phyloP scores from a whole-genome alignment of 2,329 filamentous ascomycete genomes.

The Scedosporium minutisporum region DNA sequence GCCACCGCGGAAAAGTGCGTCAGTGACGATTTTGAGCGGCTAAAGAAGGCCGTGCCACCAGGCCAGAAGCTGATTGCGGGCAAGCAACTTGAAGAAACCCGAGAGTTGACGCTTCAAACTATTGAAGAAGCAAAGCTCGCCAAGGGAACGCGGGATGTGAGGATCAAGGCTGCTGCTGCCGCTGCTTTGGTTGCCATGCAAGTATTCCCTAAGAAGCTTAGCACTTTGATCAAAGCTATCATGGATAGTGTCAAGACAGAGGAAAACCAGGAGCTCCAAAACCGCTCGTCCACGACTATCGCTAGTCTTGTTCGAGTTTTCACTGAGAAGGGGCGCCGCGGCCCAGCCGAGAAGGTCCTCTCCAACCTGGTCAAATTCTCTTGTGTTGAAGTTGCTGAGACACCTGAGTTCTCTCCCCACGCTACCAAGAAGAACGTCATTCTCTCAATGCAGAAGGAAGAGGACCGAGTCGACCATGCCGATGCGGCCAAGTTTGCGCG shows the following conservation, averaged over 20 bases:
- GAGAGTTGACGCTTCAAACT: conserved; percentile 56
- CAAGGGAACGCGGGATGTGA: conserved; percentile 74
- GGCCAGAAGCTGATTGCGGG: conserved; percentile 78
- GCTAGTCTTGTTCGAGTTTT: conserved; percentile 80
- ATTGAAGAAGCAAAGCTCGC: conserved; percentile 71
- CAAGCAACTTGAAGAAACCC: conserved; percentile 69
- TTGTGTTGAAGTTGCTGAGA: conserved; percentile 95
- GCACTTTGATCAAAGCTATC: conserved; percentile 84
- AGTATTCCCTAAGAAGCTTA: conserved; percentile 85
- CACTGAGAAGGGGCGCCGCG: conserved; percentile 66
- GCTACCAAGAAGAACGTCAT: conserved; percentile 70
- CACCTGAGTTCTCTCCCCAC: conserved; percentile 85
- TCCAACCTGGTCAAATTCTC: conserved; percentile 95
- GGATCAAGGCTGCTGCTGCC: conserved; percentile 77
- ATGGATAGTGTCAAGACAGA: conserved; percentile 98
- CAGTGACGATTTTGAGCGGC: conserved; percentile 71
- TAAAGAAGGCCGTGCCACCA: conserved; percentile 82
- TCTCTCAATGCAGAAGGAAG: conserved; percentile 90
- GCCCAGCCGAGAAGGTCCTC: conserved; percentile 90
- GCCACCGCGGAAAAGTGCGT: conserved; percentile 81
- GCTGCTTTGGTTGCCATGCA: conserved; percentile 83
- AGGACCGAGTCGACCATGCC: conserved; percentile 85
- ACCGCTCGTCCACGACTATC: conserved; percentile 75
- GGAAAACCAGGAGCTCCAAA: conserved; percentile 81
- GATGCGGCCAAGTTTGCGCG: conserved; percentile 84